Evolutionary conservation across 108 stramenopile genomes (phyloP).

Genomic region (Cylindrotheca closterium): DNA sequence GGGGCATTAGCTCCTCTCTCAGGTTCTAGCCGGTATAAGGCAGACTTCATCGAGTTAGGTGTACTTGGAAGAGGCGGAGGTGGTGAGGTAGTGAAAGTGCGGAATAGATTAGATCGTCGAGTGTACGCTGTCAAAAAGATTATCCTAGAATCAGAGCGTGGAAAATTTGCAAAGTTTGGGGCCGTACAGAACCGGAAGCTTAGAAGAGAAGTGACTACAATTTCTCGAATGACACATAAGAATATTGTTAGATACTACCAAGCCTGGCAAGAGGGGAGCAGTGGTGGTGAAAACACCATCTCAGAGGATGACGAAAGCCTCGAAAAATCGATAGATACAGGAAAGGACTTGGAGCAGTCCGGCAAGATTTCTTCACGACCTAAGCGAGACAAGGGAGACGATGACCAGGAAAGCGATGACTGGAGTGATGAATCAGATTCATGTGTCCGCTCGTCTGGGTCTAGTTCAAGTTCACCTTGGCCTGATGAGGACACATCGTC

Average conservation of each 20-base stretch:
- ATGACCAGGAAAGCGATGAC: conserved; percentile 1
- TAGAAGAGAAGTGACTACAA: conserved; percentile 77
- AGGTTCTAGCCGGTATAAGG: conserved; percentile 53
- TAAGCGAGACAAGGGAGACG: neutral
- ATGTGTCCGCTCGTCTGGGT: neutral
- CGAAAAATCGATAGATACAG: conserved; percentile 36
- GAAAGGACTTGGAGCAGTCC: conserved; percentile 49
- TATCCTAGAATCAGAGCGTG: conserved; percentile 60
- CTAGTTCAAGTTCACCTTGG: conserved; percentile 6
- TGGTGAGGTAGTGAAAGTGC: conserved; percentile 80
- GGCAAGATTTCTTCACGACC: conserved; percentile 26
- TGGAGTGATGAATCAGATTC: neutral
- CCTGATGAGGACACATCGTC: conserved; percentile 2
- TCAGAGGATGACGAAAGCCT: conserved; percentile 9
- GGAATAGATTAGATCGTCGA: conserved; percentile 77
- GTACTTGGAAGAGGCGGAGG: conserved; percentile 81
- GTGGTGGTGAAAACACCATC: conserved; percentile 1
- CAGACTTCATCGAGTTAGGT: conserved; percentile 81
- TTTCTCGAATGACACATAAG: conserved; percentile 82
- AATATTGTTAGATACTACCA: conserved; percentile 85
- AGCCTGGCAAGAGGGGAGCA: conserved; percentile 63
- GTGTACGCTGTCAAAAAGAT: conserved; percentile 80
- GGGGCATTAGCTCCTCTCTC: neutral
- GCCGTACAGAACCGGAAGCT: conserved; percentile 72
- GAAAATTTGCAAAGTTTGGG: conserved; percentile 39